Percentiles rank a stretch among this genome's conserved stretches.
Evolutionary conservation across 805 yeast genomes (phyloP).

Genomic region (Metschnikowia kofuensis): DNA sequence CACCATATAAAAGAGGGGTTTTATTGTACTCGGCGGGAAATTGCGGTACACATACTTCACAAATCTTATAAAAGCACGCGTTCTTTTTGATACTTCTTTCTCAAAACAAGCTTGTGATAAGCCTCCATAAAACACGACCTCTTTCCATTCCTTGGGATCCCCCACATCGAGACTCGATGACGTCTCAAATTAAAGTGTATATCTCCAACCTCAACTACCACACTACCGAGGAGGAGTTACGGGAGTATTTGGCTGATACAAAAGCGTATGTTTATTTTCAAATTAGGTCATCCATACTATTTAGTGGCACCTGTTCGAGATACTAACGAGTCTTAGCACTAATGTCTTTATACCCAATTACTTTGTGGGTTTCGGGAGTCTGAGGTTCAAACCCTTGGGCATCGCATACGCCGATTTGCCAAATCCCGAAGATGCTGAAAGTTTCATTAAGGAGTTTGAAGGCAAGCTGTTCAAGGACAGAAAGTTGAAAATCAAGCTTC

Average conservation of each 20-base stretch:
- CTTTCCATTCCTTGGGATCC: not conserved
- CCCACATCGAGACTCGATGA: not conserved
- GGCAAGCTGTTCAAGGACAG: slow-evolving; percentile 34
- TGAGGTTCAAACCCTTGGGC: slow-evolving; percentile 51
- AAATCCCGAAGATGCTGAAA: slow-evolving; percentile 26
- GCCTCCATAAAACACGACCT: not conserved
- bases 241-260: slow-evolving; percentile 41
- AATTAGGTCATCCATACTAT: not conserved
- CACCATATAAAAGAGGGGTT: slow-evolving; percentile 7
- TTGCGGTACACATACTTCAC: not conserved
- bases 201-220: slow-evolving; percentile 52
- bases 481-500: slow-evolving; percentile 36
- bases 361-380: slow-evolving; percentile 44
- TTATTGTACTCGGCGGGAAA: not conserved
- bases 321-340: slow-evolving; percentile 15
- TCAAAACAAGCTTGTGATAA: no score
- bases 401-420: slow-evolving; percentile 43
- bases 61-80: not conserved
- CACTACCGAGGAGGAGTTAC: slow-evolving; percentile 53
- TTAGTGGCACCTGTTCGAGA: not conserved
- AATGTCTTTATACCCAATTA: slow-evolving; percentile 53
- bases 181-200: slow-evolving; percentile 31
- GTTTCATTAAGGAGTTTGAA: slow-evolving; percentile 25
- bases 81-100: no score
- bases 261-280: slow-evolving; percentile 41